Conservation (phyloP, 148 eudicot genomes). For the Camellia lanceoleosa region DNA sequence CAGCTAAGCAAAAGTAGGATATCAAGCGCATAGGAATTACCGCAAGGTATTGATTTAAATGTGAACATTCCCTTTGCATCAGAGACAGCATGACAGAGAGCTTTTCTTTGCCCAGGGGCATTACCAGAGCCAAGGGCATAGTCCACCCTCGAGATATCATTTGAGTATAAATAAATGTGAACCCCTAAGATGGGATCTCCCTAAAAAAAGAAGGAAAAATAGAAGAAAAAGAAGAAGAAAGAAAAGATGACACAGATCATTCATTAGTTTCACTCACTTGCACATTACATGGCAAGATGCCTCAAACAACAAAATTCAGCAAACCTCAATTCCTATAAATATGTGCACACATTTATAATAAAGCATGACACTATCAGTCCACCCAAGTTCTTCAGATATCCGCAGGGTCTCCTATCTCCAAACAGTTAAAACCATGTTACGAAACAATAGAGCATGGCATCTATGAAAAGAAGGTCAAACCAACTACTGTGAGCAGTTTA, state of each 20-base stretch:
- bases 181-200: conserved; percentile 98
- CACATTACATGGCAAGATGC: background rate
- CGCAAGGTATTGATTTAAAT: conserved; percentile 85
- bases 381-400: conserved; percentile 1
- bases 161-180: conserved; percentile 82
- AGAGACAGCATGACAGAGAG: conserved; percentile 89
- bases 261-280: conserved; percentile 5
- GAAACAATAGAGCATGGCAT: background rate
- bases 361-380: background rate
- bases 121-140: conserved; percentile 74
- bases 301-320: background rate
- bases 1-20: conserved; percentile 2
- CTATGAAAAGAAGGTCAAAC: background rate
- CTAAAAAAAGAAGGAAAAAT: conserved; percentile 25
- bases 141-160: conserved; percentile 65
- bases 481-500: conserved; percentile 2
- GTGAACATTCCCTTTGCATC: conserved; percentile 82
- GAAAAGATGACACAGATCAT: background rate
- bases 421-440: background rate
- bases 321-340: background rate
- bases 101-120: conserved; percentile 63
- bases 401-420: background rate
- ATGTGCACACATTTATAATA: background rate
- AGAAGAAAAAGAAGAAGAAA: no score
- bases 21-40: conserved; percentile 33